Percentiles rank a stretch among this genome's conserved stretches.
Conservation (phyloP, 306 rosid species). For the Dryas octopetala region DNA sequence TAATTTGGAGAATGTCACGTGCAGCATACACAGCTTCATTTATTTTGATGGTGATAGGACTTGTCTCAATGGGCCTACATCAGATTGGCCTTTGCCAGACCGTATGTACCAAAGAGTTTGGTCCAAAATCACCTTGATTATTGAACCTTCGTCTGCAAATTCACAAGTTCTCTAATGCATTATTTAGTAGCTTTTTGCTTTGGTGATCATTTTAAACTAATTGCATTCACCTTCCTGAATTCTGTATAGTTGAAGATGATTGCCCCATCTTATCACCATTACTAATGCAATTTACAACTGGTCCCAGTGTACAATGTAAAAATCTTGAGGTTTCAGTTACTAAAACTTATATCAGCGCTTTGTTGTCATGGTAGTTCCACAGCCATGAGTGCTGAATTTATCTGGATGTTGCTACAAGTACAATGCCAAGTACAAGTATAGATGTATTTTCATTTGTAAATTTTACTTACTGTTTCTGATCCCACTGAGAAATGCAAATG, state of each 20-base stretch:
- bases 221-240: not conserved
- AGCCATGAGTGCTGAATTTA: not conserved
- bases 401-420: not conserved
- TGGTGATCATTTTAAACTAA: not conserved
- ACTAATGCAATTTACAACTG: not conserved
- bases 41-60: not conserved
- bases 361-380: not conserved
- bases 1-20: not conserved
- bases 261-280: not conserved
- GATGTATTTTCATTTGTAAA: not conserved
- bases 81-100: not conserved
- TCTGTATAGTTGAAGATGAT: not conserved
- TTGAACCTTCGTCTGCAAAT: not conserved
- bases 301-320: not conserved
- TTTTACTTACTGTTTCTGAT: not conserved
- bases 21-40: not conserved
- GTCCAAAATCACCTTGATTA: not conserved
- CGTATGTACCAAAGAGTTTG: not conserved
- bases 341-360: not conserved
- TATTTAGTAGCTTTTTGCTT: not conserved
- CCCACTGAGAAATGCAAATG: not conserved
- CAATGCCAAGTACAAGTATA: not conserved
- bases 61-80: not conserved
- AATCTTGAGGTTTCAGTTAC: not conserved
- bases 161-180: not conserved